These are phyloP conservation scores for Asterophora parasitica DNA, from an alignment of 768 basidiomycete genomes.

Conservation along the genomic window DNA sequence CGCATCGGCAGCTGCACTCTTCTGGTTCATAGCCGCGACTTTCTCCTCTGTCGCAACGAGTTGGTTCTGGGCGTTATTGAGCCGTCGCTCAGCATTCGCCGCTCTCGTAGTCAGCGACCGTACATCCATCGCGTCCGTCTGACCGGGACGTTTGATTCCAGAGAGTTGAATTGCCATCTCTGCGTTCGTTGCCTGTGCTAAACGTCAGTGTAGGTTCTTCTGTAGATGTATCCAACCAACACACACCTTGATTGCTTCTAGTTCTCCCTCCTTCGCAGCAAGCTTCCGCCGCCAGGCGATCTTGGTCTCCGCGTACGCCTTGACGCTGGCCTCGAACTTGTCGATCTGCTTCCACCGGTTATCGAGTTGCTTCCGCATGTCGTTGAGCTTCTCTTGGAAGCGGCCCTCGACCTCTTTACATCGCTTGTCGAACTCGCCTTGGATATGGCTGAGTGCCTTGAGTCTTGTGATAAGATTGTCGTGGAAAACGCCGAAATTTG, in stretches of 20 bases:
- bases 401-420: conserved; percentile 72
- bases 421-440: conserved; percentile 81
- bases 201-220: too few relatives aligned
- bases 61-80: conserved; percentile 83
- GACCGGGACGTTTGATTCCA: conserved; percentile 52
- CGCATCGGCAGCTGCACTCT: conserved; percentile 64
- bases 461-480: conserved; percentile 89
- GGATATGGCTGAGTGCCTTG: conserved; percentile 79
- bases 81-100: conserved; percentile 80
- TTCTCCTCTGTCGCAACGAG: conserved; percentile 81
- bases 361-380: conserved; percentile 86
- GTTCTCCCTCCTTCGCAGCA: conserved; percentile 79
- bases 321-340: conserved; percentile 84
- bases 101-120: conserved; percentile 68
- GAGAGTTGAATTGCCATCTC: conserved; percentile 73
- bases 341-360: conserved; percentile 88
- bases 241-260: conserved; percentile 77
- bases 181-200: conserved; percentile 56
- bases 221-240: not conserved
- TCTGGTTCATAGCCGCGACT: conserved; percentile 67
- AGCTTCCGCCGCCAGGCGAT: conserved; percentile 80
- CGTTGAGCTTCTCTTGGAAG: conserved; percentile 67
- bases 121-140: conserved; percentile 64
- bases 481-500: conserved; percentile 91
- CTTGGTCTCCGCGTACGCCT: conserved; percentile 77